Conservation (phyloP, 2,329 filamentous ascomycete genomes). For the Ilyonectria destructans region DNA sequence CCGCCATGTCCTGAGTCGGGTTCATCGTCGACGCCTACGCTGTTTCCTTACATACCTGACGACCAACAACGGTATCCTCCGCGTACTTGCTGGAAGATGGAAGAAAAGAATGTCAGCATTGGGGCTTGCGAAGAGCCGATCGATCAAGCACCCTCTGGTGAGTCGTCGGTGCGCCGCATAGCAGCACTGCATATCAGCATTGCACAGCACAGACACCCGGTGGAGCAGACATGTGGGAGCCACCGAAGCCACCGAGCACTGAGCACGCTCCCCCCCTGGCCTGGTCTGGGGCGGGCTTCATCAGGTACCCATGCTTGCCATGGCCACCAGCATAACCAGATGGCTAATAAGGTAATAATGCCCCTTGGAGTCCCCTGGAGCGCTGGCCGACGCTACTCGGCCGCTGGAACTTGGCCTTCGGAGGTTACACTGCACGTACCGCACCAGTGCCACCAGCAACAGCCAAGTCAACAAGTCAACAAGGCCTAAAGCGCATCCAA, state of each 20-base stretch:
- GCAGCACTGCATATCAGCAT: conserved; percentile 27
- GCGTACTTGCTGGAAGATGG: neutral
- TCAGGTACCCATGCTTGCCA: neutral
- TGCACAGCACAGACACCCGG: conserved; percentile 27
- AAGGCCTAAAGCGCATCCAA: conserved; percentile 6
- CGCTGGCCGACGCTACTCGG: conserved; percentile 21
- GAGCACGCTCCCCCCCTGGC: neutral
- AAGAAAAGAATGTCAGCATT: neutral
- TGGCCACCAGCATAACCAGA: neutral
- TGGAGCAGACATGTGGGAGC: conserved; percentile 26
- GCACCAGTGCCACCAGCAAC: neutral
- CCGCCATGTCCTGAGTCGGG: neutral
- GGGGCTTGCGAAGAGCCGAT: neutral
- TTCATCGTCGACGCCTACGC: neutral
- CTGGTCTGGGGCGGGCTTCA: neutral
- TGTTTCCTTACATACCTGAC: neutral
- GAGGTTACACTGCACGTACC: conserved; percentile 26
- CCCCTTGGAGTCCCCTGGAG: conserved; percentile 20
- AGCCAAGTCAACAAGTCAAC: neutral
- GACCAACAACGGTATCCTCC: neutral
- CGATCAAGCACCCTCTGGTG: neutral
- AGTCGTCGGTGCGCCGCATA: neutral
- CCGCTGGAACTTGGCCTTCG: conserved; percentile 14
- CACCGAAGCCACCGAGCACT: conserved; percentile 2
- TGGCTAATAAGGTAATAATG: conserved; percentile 28